Percentiles rank a stretch among this genome's conserved stretches.
phyloP scores from a whole-genome alignment of 1,284 basidiomycete species.

The Macrocystidia cucumis region DNA sequence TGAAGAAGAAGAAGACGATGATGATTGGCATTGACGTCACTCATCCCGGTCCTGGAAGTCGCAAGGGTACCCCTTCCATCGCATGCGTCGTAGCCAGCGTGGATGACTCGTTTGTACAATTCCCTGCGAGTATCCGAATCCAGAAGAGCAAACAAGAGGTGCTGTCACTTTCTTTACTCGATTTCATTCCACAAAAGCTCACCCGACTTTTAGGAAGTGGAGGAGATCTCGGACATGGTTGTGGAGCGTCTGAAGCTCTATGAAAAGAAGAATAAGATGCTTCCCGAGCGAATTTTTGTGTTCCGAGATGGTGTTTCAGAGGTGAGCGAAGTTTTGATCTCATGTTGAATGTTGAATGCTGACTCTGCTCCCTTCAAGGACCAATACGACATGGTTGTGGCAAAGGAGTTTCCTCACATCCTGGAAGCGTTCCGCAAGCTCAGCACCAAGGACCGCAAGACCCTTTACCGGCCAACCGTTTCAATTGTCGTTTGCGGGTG shows the following conservation, averaged over 20 bases:
- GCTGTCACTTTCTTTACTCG: slow-evolving; percentile 7
- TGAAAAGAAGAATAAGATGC: slow-evolving; percentile 37
- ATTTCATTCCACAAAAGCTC: background rate
- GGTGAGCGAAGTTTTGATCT: too few species aligned
- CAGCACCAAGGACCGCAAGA: slow-evolving; percentile 28
- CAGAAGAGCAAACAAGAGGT: slow-evolving; percentile 65
- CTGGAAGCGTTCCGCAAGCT: slow-evolving; percentile 49
- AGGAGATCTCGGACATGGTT: slow-evolving; percentile 57
- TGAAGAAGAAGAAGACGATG: slow-evolving; percentile 63
- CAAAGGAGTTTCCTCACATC: slow-evolving; percentile 51
- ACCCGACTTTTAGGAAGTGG: slow-evolving; percentile 47
- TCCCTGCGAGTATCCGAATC: slow-evolving; percentile 58
- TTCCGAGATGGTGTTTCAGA: slow-evolving; percentile 76
- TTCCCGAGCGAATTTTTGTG: slow-evolving; percentile 60
- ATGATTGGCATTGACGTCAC: slow-evolving; percentile 78
- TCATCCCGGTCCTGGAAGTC: slow-evolving; percentile 53
- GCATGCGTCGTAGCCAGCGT: slow-evolving; percentile 71
- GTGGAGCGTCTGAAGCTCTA: slow-evolving; percentile 58
- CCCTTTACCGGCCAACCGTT: slow-evolving; percentile 49
- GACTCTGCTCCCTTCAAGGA: slow-evolving; percentile 31
- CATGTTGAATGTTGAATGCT: too few species aligned
- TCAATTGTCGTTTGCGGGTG: slow-evolving; percentile 68
- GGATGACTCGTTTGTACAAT: slow-evolving; percentile 61
- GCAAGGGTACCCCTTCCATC: slow-evolving; percentile 63
- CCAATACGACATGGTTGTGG: slow-evolving; percentile 54